These are phyloP conservation scores for Gossypium herbaceum DNA, from an alignment of 345 rosid species.

Conservation along the genomic window DNA sequence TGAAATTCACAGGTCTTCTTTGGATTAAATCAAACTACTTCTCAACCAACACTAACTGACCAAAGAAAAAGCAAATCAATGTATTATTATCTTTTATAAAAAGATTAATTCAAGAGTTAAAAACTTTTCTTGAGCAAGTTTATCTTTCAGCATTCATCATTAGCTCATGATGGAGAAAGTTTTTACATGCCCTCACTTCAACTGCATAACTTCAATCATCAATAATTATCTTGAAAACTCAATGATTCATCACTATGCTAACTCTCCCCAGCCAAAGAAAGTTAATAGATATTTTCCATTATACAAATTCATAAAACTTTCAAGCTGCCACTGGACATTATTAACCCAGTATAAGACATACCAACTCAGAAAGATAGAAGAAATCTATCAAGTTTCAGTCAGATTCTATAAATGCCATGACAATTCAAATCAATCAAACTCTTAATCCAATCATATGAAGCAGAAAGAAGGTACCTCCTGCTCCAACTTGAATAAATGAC, in stretches of 20 bases:
- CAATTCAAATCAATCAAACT: not conserved
- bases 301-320: not conserved
- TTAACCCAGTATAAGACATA: not conserved
- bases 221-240: not conserved
- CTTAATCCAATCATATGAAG: not conserved
- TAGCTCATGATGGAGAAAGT: not conserved
- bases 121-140: not conserved
- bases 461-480: conserved; percentile 67
- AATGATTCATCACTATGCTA: not conserved
- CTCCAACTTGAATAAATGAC: conserved; percentile 94
- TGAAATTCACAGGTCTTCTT: not conserved
- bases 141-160: not conserved
- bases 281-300: too few relatives aligned
- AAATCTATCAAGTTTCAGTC: not conserved
- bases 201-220: not conserved
- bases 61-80: not conserved
- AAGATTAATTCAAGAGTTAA: conserved; percentile 3
- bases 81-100: not conserved
- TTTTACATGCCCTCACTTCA: not conserved
- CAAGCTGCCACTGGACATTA: not conserved
- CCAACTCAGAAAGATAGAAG: not conserved
- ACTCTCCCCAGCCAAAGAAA: conserved; percentile 1
- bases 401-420: not conserved
- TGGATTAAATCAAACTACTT: not conserved
- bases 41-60: not conserved